A percentile compares a stretch with the other conserved stretches of the same genome.
Evolutionary conservation across 495 filamentous ascomycete genomes (phyloP).

Genomic region (Podospora conica): DNA sequence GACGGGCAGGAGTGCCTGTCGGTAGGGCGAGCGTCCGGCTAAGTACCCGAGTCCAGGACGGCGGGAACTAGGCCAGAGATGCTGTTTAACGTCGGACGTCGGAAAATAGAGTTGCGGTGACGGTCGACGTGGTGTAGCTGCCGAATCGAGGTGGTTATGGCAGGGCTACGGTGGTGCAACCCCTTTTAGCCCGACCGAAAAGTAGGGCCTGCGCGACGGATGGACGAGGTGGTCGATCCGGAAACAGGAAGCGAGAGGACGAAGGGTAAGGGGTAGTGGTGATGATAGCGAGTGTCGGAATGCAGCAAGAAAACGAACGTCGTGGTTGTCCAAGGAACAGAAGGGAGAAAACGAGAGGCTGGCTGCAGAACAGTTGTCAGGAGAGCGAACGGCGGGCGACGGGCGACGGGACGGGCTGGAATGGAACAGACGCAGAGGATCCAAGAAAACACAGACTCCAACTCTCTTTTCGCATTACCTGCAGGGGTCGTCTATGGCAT

Average conservation of each 20-base stretch:
- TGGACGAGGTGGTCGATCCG: background rate
- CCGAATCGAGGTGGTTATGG: conserved; percentile 17
- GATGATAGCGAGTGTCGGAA: conserved; percentile 7
- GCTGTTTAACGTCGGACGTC: conserved; percentile 23
- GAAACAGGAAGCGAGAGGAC: conserved; percentile 8
- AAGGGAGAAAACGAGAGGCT: conserved; percentile 4
- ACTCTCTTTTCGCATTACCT: conserved; percentile 9
- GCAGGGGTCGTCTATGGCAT: too few species aligned
- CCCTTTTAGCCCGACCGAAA: conserved; percentile 24
- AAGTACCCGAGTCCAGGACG: background rate
- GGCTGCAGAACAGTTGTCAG: background rate
- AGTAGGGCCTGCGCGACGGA: conserved; percentile 19
- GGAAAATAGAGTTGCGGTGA: conserved; percentile 14
- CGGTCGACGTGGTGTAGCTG: conserved; percentile 11
- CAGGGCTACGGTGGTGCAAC: conserved; percentile 13
- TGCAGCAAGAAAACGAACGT: background rate
- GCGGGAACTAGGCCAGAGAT: background rate
- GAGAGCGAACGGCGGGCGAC: background rate
- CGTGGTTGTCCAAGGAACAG: conserved; percentile 9
- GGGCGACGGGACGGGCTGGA: conserved; percentile 1
- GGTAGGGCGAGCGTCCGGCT: background rate
- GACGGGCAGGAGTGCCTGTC: background rate
- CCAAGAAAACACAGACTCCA: background rate
- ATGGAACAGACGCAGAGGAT: conserved; percentile 1
- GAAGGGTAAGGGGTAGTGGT: background rate